Evolutionary conservation across 495 filamentous ascomycete genomes (phyloP).

Genomic region (Lophiostoma macrostomum): DNA sequence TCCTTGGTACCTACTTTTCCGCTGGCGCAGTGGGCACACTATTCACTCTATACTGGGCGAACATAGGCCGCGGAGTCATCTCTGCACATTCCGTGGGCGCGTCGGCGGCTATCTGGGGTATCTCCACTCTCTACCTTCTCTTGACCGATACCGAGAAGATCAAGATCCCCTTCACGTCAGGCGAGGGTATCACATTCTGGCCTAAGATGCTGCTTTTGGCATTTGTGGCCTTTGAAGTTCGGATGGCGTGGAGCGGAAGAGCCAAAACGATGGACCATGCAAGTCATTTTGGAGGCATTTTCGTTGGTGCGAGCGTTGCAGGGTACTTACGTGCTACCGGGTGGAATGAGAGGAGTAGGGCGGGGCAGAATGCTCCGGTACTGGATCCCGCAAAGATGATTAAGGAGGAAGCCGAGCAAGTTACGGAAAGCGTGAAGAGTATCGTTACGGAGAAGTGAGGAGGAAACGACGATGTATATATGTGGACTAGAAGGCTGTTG

Average conservation of each 20-base stretch:
- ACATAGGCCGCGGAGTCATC: conserved; percentile 8
- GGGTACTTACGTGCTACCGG: conserved; percentile 9
- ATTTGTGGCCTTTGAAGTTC: conserved; percentile 10
- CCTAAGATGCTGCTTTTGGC: conserved; percentile 9
- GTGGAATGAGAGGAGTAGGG: conserved; percentile 2
- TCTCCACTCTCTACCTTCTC: conserved; percentile 7
- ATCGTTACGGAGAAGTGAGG: too few relatives aligned
- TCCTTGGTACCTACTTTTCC: conserved; percentile 73
- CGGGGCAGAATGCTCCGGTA: too few relatives aligned
- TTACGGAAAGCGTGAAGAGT: too few relatives aligned
- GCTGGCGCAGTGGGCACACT: conserved; percentile 62
- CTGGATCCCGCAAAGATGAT: too few relatives aligned
- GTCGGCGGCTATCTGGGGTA: conserved; percentile 18
- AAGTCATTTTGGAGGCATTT: conserved; percentile 22
- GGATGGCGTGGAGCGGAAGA: neutral
- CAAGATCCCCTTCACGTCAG: conserved; percentile 17
- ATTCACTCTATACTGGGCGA: conserved; percentile 20
- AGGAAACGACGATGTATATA: too few relatives aligned
- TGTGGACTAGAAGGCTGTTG: too few relatives aligned
- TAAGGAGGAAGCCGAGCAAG: too few relatives aligned
- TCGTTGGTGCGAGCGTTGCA: conserved; percentile 4
- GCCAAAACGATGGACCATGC: conserved; percentile 12
- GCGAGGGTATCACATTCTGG: conserved; percentile 8
- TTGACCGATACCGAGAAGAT: conserved; percentile 16
- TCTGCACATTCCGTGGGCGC: conserved; percentile 19